These are phyloP conservation scores for Pseudogymnoascus sp. DNA, from an alignment of 2,329 filamentous ascomycete species.

Conservation along the genomic window DNA sequence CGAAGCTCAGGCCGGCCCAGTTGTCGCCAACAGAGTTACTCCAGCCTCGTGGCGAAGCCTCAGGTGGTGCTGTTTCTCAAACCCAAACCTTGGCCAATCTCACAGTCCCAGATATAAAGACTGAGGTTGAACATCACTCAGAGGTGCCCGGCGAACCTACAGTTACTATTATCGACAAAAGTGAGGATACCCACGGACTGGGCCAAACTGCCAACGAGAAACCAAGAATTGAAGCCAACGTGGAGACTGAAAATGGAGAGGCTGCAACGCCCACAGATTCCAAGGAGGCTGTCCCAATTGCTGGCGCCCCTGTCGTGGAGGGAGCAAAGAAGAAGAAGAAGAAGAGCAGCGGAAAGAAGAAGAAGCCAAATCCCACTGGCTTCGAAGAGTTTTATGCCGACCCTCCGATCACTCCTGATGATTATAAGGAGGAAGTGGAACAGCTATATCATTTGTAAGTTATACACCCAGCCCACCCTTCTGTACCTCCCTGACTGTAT, in stretches of 20 bases:
- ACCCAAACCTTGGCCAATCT: neutral
- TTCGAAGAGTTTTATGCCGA: slow-evolving; percentile 80
- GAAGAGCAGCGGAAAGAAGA: slow-evolving; percentile 30
- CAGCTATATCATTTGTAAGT: slow-evolving; percentile 61
- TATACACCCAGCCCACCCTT: neutral
- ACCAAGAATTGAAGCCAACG: neutral
- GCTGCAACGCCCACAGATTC: neutral
- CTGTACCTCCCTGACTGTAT: slow-evolving; percentile 20
- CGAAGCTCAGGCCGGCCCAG: slow-evolving; percentile 12
- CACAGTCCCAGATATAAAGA: neutral
- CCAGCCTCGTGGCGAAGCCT: neutral
- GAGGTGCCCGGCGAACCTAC: neutral
- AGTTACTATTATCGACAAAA: neutral
- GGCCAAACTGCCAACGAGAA: neutral
- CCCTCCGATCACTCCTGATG: slow-evolving; percentile 63
- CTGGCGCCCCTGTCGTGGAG: neutral
- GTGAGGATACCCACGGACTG: neutral
- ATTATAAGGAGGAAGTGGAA: slow-evolving; percentile 56
- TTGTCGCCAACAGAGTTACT: neutral
- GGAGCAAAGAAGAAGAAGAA: slow-evolving; percentile 30
- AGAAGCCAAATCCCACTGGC: slow-evolving; percentile 43
- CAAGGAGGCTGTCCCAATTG: neutral
- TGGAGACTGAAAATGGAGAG: neutral
- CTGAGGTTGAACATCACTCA: neutral
- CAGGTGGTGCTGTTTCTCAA: neutral